These are phyloP conservation scores for Sonneratia caseolaris DNA, from an alignment of 345 rosid genomes.

Conservation along the genomic window DNA sequence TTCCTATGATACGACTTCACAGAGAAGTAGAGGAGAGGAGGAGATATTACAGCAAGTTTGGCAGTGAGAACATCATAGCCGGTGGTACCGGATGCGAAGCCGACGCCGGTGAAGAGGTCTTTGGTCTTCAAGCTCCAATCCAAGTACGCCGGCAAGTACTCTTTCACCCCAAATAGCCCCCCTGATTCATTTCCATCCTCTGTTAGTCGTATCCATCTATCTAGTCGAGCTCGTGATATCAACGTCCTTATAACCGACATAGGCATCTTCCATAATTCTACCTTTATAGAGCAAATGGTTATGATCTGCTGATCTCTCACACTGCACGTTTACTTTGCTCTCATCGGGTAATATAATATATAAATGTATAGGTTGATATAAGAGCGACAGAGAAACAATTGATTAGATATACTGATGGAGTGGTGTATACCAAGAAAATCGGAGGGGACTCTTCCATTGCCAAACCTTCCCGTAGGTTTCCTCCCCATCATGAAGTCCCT, in stretches of 20 bases:
- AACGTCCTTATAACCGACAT: not conserved
- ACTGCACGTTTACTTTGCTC: no score
- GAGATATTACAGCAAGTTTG: conserved; percentile 19
- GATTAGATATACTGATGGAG: not conserved
- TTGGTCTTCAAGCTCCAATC: conserved; percentile 33
- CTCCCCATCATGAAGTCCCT: conserved; percentile 29
- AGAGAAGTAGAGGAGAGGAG: not conserved
- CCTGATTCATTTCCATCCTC: conserved; percentile 15
- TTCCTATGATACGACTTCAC: no score
- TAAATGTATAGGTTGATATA: not conserved
- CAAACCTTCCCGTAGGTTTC: conserved; percentile 43
- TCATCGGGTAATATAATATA: not conserved
- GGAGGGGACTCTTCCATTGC: conserved; percentile 37
- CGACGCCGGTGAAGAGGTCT: conserved; percentile 58
- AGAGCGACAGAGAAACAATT: not conserved
- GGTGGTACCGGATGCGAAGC: conserved; percentile 48
- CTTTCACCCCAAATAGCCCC: conserved; percentile 39
- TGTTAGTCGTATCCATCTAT: not conserved
- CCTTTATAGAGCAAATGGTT: not conserved
- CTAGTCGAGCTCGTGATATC: not conserved
- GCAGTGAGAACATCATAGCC: conserved; percentile 56
- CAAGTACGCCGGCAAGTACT: conserved; percentile 44
- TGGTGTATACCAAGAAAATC: conserved; percentile 5
- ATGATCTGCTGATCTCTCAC: not conserved
- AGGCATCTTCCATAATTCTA: no score